These are phyloP conservation scores for Triticum dicoccoides DNA, from an alignment of 176 grass and related monocot genomes.

Conservation along the genomic window DNA sequence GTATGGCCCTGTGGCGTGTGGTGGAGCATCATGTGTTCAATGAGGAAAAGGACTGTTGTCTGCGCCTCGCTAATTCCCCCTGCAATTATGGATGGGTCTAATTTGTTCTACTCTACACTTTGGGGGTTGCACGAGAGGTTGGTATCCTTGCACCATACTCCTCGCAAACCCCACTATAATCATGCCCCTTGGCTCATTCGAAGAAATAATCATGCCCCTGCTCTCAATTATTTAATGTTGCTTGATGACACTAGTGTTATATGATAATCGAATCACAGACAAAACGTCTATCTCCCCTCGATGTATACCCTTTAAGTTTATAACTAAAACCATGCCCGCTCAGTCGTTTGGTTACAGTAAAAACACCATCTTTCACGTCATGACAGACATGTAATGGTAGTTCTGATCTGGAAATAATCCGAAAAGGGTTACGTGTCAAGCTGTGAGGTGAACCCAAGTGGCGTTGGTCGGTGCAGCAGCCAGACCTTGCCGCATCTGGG, in stretches of 20 bases:
- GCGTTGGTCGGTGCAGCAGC: not conserved
- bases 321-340: not conserved
- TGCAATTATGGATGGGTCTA: constrained; percentile 30
- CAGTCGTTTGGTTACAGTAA: not conserved
- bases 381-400: not conserved
- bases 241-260: not conserved
- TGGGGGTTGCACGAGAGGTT: constrained; percentile 21
- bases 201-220: too few species aligned
- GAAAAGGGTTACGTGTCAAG: not conserved
- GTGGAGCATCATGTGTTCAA: constrained; percentile 45
- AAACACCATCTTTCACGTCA: not conserved
- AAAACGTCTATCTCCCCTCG: not conserved
- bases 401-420: not conserved
- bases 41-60: constrained; percentile 47
- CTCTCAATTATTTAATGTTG: not conserved
- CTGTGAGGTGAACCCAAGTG: not conserved
- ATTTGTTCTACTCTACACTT: constrained; percentile 22
- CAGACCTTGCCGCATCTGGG: not conserved
- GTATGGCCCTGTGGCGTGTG: constrained; percentile 34
- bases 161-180: constrained; percentile 16
- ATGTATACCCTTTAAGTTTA: not conserved
- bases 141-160: constrained; percentile 17
- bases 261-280: not conserved
- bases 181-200: not conserved
- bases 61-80: constrained; percentile 25